Conservation (phyloP, 768 basidiomycete genomes). For the Rhizopogon vinicolor region DNA sequence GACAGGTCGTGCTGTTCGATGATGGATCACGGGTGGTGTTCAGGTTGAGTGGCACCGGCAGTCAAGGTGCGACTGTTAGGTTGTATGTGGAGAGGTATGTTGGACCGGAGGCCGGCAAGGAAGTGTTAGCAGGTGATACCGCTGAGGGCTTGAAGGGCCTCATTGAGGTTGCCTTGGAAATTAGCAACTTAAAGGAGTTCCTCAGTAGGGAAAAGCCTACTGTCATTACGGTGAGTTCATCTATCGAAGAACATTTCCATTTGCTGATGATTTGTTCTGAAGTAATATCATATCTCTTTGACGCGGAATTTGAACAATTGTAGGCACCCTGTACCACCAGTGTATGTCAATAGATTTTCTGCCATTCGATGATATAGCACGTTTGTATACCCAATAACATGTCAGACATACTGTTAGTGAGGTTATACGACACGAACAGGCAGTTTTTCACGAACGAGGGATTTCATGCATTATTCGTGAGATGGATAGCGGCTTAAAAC, state of each 20-base stretch:
- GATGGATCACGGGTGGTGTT: slow-evolving; percentile 96
- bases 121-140: slow-evolving; percentile 69
- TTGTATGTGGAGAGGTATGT: slow-evolving; percentile 96
- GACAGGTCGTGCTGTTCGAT: slow-evolving; percentile 85
- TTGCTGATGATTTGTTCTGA: not conserved
- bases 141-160: slow-evolving; percentile 90
- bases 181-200: slow-evolving; percentile 83
- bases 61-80: slow-evolving; percentile 92
- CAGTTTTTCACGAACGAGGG: not conserved
- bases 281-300: slow-evolving; percentile 7
- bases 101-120: slow-evolving; percentile 59
- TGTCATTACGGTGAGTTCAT: slow-evolving; percentile 80
- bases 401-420: not conserved
- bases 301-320: not conserved
- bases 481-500: no score
- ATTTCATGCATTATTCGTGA: no score
- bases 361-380: not conserved
- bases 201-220: slow-evolving; percentile 88
- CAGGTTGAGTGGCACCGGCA: slow-evolving; percentile 94
- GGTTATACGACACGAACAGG: not conserved
- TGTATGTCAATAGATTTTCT: not conserved
- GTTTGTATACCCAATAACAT: not conserved
- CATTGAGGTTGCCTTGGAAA: slow-evolving; percentile 89
- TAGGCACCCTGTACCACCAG: not conserved
- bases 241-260: not conserved